These are phyloP conservation scores for Populus hybrid DNA, from an alignment of 441 rosid species.

Conservation along the genomic window DNA sequence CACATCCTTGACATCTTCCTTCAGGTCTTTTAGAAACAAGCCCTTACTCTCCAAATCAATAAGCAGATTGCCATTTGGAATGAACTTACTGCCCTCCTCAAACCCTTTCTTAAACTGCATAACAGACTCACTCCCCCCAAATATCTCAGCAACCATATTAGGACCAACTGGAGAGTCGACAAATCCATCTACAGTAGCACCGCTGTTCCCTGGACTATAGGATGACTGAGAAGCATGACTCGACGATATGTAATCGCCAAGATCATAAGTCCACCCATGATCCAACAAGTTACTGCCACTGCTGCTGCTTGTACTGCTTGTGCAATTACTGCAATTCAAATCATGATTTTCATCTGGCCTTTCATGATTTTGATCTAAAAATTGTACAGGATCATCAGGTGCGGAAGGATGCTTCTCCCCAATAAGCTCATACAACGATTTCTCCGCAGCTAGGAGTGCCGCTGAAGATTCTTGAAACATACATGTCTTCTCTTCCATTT, in stretches of 20 bases:
- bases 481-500: constrained; percentile 59
- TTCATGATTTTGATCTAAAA: constrained; percentile 14
- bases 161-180: constrained; percentile 30
- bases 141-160: constrained; percentile 35
- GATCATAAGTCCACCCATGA: not conserved
- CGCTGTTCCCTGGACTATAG: constrained; percentile 17
- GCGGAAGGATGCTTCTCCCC: constrained; percentile 41
- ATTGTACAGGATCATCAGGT: constrained; percentile 5
- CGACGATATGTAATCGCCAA: constrained; percentile 19
- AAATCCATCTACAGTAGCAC: constrained; percentile 18
- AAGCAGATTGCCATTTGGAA: constrained; percentile 47
- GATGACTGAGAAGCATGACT: constrained; percentile 30
- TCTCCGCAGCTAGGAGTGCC: constrained; percentile 70
- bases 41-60: constrained; percentile 32
- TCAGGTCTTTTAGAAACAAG: constrained; percentile 21
- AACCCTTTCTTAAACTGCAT: constrained; percentile 69
- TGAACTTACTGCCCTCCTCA: constrained; percentile 80
- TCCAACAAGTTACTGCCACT: constrained; percentile 13
- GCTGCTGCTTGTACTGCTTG: constrained; percentile 17
- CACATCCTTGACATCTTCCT: constrained; percentile 21
- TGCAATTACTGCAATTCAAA: constrained; percentile 6
- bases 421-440: constrained; percentile 60
- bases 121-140: constrained; percentile 45
- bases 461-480: constrained; percentile 69
- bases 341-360: constrained; percentile 20